Base-by-base conservation (phyloP, 2,329 filamentous ascomycete species). In the Graphiopsis chlorocephala region DNA sequence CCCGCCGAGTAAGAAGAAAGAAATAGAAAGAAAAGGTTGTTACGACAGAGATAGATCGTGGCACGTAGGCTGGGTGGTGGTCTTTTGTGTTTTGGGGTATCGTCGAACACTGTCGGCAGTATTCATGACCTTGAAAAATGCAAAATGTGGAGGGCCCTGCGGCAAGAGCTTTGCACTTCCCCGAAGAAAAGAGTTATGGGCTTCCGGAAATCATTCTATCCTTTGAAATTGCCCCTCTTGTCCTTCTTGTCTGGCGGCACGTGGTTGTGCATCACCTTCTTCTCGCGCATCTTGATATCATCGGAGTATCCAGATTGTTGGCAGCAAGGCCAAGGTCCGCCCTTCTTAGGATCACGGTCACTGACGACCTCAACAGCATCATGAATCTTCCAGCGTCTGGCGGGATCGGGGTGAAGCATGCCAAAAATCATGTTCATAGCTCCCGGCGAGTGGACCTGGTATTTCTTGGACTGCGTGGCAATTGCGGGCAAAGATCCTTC, bases 371-470 rank as follows among this genome's bases (percentile, higher is more conserved):
- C 86, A 62, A 92, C 79, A 1, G 91, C 87, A 1, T 91, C 86
- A 7, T 83, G 78, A 59, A 95, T 90, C 29, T 83, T 85, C 69
- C 90, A 87, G 48, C 93, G 89, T 74, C 87, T 87, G 8, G 79
- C 77, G 0, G 93, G 91, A 69, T 93, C 81, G 0, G 92, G 92
- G 75, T 96, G 88, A 33, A 96, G 83, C 92, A 97, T 96, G 74
- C 86, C 88, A 59, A 95, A 79, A 12, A 96, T 78, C 4, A 96
- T 79, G 12, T 88, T 86, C 65, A 89, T 88, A 64, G 93, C 82
- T 3, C 87, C 85, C 0, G 87, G 85, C 31, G 90, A 88, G 71
- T 88, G 88, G 68, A 93, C 80, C 45, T 81, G 78, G 75, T 95
- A 91, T 42, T 93, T 84, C 17, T 86, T 84, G 29, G 82, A 78